Evolutionary conservation across 805 yeast species (phyloP), one percentile per base, ranked within the genome.

Genomic region (Myxozyma melibiosi): DNA sequence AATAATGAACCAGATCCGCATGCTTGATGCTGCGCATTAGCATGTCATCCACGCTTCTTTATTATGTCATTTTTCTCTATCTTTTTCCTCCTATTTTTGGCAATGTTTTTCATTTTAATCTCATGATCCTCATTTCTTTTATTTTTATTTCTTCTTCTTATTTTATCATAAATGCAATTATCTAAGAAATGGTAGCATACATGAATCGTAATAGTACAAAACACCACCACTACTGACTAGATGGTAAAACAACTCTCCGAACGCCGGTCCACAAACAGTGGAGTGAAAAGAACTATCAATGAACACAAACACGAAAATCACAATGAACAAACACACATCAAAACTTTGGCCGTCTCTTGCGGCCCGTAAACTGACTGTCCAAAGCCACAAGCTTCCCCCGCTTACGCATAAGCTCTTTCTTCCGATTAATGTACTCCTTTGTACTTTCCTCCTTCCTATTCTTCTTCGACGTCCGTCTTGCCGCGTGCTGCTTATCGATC

Each of bases 351-450:
- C 82, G 78, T 75, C 95, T 80, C 74, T 81, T 82, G 76, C 99
- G 83, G 48, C 95, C 98, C 2, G 97, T 88, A 73, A 85, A 92
- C 71, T 86, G 88, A 57, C 96, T 88, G 71, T 94, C 99, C 61
- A 78, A 78, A 2, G 98, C 96, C 4, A 92, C 98, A 16, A 60
- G 50, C 25, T 87, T 87, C 43, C 99, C 99, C 69, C 98, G 83
- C 72, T 86, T 88, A 69, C 85, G 86, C 92, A 87, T 90, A 54
- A 91, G 77, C 54, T 88, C 96, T 78, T 94, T 94, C 87, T 94
- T 94, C 71, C 99, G 83, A 66, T 77, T 77, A 65, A 94, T 90
- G 71, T 80, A 94, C 2, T 84, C 94, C 71, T 89, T 90, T 67
- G 80, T 82, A 2, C 88, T 77, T 74, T 92, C 98, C 61, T 81